Evolutionary conservation across 208 protist species (phyloP).

Genomic region (Leishmania guyanensis): DNA sequence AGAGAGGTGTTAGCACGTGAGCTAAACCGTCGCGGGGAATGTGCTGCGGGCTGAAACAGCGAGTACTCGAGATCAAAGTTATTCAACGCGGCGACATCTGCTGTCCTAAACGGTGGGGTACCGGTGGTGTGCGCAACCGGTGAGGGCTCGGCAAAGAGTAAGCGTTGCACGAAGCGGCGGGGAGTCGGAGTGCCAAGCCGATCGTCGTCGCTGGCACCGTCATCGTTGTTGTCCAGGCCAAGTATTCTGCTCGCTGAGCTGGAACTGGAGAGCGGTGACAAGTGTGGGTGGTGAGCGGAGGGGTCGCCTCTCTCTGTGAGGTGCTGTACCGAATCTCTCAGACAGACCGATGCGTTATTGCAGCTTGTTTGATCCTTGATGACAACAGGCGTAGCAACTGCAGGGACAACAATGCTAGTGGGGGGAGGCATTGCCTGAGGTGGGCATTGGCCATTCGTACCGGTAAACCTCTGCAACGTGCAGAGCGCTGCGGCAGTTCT

Average conservation of each 20-base stretch:
- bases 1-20: not conserved
- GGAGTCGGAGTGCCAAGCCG: not conserved
- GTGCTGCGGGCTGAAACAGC: slow-evolving; percentile 11
- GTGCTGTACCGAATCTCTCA: not conserved
- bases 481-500: not conserved
- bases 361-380: not conserved
- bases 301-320: not conserved
- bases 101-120: not conserved
- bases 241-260: not conserved
- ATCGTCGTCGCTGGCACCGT: not conserved
- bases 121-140: not conserved
- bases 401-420: not conserved
- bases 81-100: not conserved
- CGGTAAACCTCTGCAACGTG: not conserved
- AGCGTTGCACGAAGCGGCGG: slow-evolving; percentile 1
- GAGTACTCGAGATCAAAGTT: slow-evolving; percentile 8
- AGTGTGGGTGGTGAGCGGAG: not conserved
- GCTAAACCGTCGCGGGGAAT: not conserved
- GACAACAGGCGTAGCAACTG: not conserved
- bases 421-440: not conserved
- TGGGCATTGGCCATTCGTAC: not conserved
- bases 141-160: not conserved
- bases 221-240: not conserved
- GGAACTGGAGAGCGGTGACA: not conserved
- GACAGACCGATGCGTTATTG: not conserved